Evolutionary conservation across 257 asterid species (phyloP), one percentile per base, ranked within the genome.

Genomic region (Solanum gandarillasii): DNA sequence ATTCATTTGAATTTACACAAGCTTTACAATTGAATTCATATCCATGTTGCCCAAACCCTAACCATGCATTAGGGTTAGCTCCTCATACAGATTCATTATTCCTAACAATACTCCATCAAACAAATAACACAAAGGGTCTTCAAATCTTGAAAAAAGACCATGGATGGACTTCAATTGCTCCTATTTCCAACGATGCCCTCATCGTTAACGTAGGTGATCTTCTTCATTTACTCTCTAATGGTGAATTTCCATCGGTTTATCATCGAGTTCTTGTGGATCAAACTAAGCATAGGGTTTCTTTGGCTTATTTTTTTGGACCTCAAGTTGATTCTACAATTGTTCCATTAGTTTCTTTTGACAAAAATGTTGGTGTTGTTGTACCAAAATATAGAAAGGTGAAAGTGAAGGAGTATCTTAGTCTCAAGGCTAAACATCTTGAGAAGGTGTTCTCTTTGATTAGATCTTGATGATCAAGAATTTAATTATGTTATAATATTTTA

Each of bases 21-120:
- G 94, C 96, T 39, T 38, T 96, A 88, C 98, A 95, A 82, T 92
- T 96, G 11, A 96, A 96, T 67, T 96, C 99, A 1, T 96, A 93
- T 88, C 99, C 99, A 35, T 86, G 91, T 13, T 96, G 99, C 87
- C 99, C 98, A 13, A 92, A 93, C 93, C 96, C 98, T 79, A 90
- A 75, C 25, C 93, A 35, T 3, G 95, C 98, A 23, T 83, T 96
- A 29, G 99, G 99, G 18, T 89, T 96, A 72, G 98, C 96, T 43
- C 96, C 98, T 1, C 98, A 96, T 89, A 96, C 99, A 2, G 99
- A 96, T 62, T 89, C 99, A 0, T 58, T 91, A 25, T 94, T 94
- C 9, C 87, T 96, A 7, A 96, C 99, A 14, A 92, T 96, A 73
- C 94, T 96, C 43, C 96, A 95, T n/a, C 99, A 96, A 72, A 94